Base-by-base conservation (phyloP, 768 basidiomycete species). In the Serendipita sp. region DNA sequence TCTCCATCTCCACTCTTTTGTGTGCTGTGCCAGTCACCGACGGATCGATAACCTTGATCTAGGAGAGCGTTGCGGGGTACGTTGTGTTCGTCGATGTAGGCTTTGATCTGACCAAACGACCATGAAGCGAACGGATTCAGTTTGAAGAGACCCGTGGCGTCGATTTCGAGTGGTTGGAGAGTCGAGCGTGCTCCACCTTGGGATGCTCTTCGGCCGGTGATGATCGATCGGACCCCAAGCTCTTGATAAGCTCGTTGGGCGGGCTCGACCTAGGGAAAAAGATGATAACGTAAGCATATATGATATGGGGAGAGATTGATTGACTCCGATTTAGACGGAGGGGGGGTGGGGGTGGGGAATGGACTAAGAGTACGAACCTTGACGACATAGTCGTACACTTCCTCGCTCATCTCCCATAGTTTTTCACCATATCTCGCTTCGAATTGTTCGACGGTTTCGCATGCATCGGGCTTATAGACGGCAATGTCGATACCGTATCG, bases 21-120 rank as follows among this genome's bases (percentile, higher is more conserved):
- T 0, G 96, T 99, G 67, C 91, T 94, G 75, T 99, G 96, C 89
- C 94, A 95, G 75, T 99, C 96, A 2, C 96, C 96, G 67, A 99
- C 84, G 71, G 90, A 92, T 70, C 85, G 87, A 78, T 98, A 99
- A 2, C 96, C 96, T 72, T 91, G 84, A 66, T 83, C 84, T 45
- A 99, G 81, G 3, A 99, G 79, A 66, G 81, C 83, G 77, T 99
- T 98, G 67, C 84, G 83, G 2, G 94, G 94, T 0, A 97, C 93
- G 51, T 82, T 75, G 75, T 97, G 83, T 66, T 81, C 78, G 47
- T 83, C 83, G 67, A 95, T 80, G 73, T 97, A 94, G 73, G 83
- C 85, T 67, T 96, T 86, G 16, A 97, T 89, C 45, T 89, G 74
- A 5, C 76, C 73, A 74, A 96, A 95, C 23, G 81, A 82, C 96